Evolutionary conservation across 345 rosid species (phyloP), one percentile per base, ranked within the genome.

Genomic region (Syzygium oleosum): DNA sequence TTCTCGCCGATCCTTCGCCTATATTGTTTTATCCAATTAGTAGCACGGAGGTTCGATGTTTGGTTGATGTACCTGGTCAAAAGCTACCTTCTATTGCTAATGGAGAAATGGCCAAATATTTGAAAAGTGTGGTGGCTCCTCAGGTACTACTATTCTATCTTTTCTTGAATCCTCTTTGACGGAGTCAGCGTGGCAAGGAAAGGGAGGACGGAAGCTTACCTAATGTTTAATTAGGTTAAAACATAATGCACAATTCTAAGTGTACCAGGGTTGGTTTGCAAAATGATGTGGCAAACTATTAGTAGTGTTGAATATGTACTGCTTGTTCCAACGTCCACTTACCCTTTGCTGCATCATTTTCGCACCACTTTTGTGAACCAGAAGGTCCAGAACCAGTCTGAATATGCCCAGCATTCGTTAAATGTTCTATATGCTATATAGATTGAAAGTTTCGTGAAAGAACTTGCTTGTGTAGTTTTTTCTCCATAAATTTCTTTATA

Each of bases 11-110:
- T 55, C 90, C 90, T 84, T 89, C 90, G 0, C 90, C 90, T 52
- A 89, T 89, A 55, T 55, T 89, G 87, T 89, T 89, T 56, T 89
- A 89, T 79, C 88, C 87, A 31, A 89, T 89, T 34, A 89, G 90
- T 85, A 89, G 90, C 78, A 84, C 85, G 14, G 90, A 89, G 87
- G 86, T 89, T 31, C 85, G 90, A 23, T 86, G 90, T 87, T 63
- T 89, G 78, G 90, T 86, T 27, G 90, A 89, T 87, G 90, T 89
- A 13, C 90, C 90, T 41, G 90, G 88, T 43, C 86, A 61, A 38
- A 89, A 87, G 86, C 49, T 89, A 51, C 90, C 90, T 52, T 89
- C 88, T 51, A 55, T 89, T 86, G 86, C 88, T 68, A 86, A 83
- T 41, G 90, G 90, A 43, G 87, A 86, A 89, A 89, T 86, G 90